Percentiles rank a stretch among this genome's conserved stretches.
Evolutionary conservation across 768 basidiomycete species (phyloP).

Genomic region (Agrocybe praecox): DNA sequence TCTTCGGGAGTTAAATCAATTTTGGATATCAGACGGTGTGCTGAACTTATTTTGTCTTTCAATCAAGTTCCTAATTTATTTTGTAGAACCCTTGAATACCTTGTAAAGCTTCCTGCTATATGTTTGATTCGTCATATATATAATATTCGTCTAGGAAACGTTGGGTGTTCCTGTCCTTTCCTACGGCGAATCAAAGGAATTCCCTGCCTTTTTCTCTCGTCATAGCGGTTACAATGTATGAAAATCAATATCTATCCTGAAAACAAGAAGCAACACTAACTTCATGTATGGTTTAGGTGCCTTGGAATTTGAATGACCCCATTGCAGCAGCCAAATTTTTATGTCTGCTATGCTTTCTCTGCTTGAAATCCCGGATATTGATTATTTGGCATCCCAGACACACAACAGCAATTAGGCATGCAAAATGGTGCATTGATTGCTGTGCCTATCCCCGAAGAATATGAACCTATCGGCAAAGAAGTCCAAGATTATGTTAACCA

Average conservation of each 20-base stretch:
- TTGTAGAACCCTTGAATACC: conserved; percentile 77
- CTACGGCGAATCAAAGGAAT: conserved; percentile 74
- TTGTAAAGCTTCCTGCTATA: conserved; percentile 42
- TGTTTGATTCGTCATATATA: background rate
- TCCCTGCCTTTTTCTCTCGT: conserved; percentile 93
- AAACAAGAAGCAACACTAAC: background rate
- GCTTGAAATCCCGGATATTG: background rate
- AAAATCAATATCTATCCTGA: conserved; percentile 7
- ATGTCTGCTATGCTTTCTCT: conserved; percentile 42
- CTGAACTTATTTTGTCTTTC: background rate
- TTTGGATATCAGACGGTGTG: conserved; percentile 83
- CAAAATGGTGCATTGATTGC: conserved; percentile 81
- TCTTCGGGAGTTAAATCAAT: conserved; percentile 96
- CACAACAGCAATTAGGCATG: conserved; percentile 70
- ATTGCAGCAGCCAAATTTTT: conserved; percentile 72
- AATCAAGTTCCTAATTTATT: background rate
- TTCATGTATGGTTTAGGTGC: conserved; percentile 50
- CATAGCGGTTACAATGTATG: conserved; percentile 79
- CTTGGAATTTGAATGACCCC: conserved; percentile 74
- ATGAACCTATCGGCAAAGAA: conserved; percentile 62
- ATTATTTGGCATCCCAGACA: conserved; percentile 46
- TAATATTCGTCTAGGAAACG: conserved; percentile 68
- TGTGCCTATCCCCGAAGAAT: conserved; percentile 84
- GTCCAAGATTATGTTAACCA: conserved; percentile 82
- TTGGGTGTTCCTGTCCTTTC: conserved; percentile 90